Base-by-base conservation (phyloP, 805 yeast species). In the Groenewaldozyma tartarivorans region DNA sequence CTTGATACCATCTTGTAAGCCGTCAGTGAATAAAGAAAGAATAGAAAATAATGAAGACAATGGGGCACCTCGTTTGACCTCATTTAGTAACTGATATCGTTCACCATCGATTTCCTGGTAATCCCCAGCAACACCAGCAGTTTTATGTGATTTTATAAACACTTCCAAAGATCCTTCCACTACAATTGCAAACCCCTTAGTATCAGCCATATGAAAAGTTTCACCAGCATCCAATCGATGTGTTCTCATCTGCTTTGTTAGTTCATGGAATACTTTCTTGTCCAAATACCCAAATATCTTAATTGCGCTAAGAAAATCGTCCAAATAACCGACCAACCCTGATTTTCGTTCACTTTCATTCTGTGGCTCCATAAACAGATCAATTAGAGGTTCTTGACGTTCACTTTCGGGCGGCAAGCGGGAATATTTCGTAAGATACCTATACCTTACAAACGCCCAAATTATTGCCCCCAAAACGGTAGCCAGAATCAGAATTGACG, bases 201-300 rank as follows among this genome's bases (percentile, higher is more conserved):
- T 72, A 39, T 81, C 84, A 46, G 82, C 85, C 31, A 90, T 61
- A 37, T 77, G 69, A 26, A 92, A 62, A 6, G 81, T 70, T 56
- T 90, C 97, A 29, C 85, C 90, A 4, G 74, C 71, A 20, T 78
- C 78, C 30, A 90, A 58, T 45, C 83, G 81, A 55, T 85, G 86
- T 1, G 97, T 90, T 40, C 84, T 84, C 85, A 90, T 86, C 46
- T 81, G 81, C 55, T 83, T 80, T 2, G 97, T 88, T 51, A 90
- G 70, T 53, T 88, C 97, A 55, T 88, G 94, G 59, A 90, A 88
- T 1, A 90, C 96, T 2, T 84, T 81, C 46, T 80, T 72, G 49
- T 90, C 97, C 37, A 90, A 67, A 58, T 90, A 90, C 2, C 97
- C 97, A 64, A 90, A 92, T 4, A 92, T 81, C 60, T 86, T 87